Evolutionary conservation across 2,329 filamentous ascomycete genomes (phyloP), one percentile per base, ranked within the genome.

Genomic region (Lasiodiplodia gonubiensis): DNA sequence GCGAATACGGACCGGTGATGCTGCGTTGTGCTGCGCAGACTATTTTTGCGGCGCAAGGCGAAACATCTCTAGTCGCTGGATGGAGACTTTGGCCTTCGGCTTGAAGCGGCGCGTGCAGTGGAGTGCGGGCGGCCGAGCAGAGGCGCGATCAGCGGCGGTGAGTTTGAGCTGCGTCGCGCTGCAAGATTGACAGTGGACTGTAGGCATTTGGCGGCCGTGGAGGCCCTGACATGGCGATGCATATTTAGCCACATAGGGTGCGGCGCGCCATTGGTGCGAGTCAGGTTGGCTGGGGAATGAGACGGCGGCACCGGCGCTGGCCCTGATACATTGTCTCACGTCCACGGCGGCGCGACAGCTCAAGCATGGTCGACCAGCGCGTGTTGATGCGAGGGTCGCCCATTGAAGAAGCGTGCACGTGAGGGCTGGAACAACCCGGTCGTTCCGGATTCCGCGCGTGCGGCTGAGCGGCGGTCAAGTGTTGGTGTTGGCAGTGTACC

Each of bases 381-480:
- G 57, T 21, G 14, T 6, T 21, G 25, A 33, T 21, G 25, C 21
- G 23, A 33, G 21, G 30, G 39, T 25, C 39, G 39, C 21, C 23
- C 18, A 23, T n/a, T 33, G 39, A 12, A 46, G 55, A 21, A 59
- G 55, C 55, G 54, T 23, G 55, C 39, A 49, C 16, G 23, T 48
- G 39, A 21, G 23, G 12, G 11, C 23, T 33, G 30, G 39, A 30
- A 25, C 57, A 39, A 48, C 16, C 55, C 23, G 23, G 30, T n/a
- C 21, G 57, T 49, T 61, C 57, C 57, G 57, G 35, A 33, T 59
- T 59, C 57, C 57, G 57, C 57, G 39, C 57, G 57, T 21, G 55
- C 55, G 55, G 55, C 55, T 59, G 55, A 59, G 55, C 55, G 37
- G 57, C 57, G 57, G 57, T 61, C 57, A 61, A 61, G 57, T 48